A percentile compares a stretch with the other conserved stretches of the same genome.
phyloP scores from a whole-genome alignment of 2,329 filamentous ascomycete genomes.

The Beauveria caledonica region DNA sequence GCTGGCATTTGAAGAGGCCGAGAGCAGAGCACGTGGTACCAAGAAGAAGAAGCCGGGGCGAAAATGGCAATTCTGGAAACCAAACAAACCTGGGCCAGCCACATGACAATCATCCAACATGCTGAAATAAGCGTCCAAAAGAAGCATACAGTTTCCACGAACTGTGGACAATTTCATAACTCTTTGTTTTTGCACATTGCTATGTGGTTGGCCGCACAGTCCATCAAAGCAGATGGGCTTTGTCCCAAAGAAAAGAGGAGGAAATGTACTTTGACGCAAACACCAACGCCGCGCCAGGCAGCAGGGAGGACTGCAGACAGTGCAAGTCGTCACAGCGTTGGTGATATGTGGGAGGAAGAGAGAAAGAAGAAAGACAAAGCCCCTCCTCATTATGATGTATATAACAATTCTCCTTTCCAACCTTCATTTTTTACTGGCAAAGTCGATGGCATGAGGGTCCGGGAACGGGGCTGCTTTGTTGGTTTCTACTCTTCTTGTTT shows the following conservation, averaged over 20 bases:
- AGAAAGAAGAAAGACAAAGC: neutral
- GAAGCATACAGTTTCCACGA: neutral
- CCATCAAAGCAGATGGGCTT: neutral
- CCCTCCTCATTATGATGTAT: constrained; percentile 5
- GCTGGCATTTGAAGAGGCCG: constrained; percentile 48
- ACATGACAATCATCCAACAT: constrained; percentile 16
- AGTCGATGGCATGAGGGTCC: constrained; percentile 1
- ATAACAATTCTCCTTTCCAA: neutral
- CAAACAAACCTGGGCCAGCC: constrained; percentile 35
- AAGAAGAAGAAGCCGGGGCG: constrained; percentile 64
- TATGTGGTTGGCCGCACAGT: neutral
- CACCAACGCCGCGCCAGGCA: neutral
- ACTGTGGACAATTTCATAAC: neutral
- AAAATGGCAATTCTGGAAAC: constrained; percentile 73
- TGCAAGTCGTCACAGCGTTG: neutral
- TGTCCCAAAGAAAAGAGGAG: neutral
- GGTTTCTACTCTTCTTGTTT: neutral
- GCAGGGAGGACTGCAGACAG: neutral
- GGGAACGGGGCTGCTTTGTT: neutral
- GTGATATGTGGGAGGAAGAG: neutral
- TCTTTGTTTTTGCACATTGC: neutral
- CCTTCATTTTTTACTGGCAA: neutral
- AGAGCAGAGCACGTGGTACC: constrained; percentile 48
- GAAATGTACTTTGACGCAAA: neutral
- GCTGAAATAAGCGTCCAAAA: neutral